Percentiles rank a stretch among this genome's conserved stretches.
phyloP scores from a whole-genome alignment of 352 stramenopile genomes.

The Phytophthora pistaciae region DNA sequence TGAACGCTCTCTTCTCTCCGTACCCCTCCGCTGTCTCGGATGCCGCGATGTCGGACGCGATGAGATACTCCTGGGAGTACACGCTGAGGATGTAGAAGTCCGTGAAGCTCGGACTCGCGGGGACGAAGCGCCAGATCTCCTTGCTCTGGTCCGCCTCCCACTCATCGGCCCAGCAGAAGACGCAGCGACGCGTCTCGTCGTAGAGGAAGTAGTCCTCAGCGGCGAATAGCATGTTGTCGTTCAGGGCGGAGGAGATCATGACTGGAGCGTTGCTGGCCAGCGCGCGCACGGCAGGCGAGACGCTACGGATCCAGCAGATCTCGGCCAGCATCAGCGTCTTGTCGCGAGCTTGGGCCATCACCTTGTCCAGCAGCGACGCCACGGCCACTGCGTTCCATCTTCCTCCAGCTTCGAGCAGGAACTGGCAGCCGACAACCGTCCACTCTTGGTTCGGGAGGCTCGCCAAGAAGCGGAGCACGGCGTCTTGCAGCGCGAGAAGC shows the following conservation, averaged over 20 bases:
- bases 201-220: conserved; percentile 32
- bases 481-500: conserved; percentile 19
- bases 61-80: conserved; percentile 26
- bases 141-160: conserved; percentile 48
- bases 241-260: conserved; percentile 24
- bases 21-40: conserved; percentile 20
- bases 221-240: conserved; percentile 39
- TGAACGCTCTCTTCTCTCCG: conserved; percentile 18
- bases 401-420: conserved; percentile 26
- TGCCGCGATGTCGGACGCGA: conserved; percentile 19
- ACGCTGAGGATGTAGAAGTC: conserved; percentile 36
- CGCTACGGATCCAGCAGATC: conserved; percentile 29
- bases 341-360: conserved; percentile 27
- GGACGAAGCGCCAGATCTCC: conserved; percentile 42
- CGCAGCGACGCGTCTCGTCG: conserved; percentile 44
- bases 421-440: conserved; percentile 24
- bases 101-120: conserved; percentile 22
- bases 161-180: conserved; percentile 48
- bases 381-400: conserved; percentile 30
- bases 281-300: conserved; percentile 40
- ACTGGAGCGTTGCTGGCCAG: conserved; percentile 47
- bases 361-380: conserved; percentile 29
- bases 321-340: conserved; percentile 28
- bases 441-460: conserved; percentile 30
- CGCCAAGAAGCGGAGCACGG: conserved; percentile 18